Evolutionary conservation across 495 filamentous ascomycete genomes (phyloP), one percentile per base, ranked within the genome.

Genomic region (Beverwykella pulmonaria): DNA sequence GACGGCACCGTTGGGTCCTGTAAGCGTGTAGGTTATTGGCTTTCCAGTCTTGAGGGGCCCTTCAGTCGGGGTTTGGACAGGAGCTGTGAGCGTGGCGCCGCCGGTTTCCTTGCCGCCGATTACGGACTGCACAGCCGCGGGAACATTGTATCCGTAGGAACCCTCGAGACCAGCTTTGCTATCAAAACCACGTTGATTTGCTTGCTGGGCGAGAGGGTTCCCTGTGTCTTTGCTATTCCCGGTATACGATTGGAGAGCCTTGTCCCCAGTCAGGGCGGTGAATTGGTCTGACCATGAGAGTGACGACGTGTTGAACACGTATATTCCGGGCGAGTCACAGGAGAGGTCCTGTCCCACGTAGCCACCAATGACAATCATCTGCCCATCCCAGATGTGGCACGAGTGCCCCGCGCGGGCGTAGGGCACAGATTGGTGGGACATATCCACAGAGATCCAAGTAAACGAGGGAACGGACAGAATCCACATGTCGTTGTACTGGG

Each of bases 381-480:
- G 88, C 4, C 83, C 83, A 68, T 90, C 86, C 75, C 85, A 87
- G 25, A 90, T 78, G 47, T 84, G 81, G 73, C 89, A 91, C 2
- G 84, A 83, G 69, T 91, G 88, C 2, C 89, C 89, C 39, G 87
- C 86, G 30, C 90, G 79, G 3, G 82, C 82, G n/a, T 82, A 77
- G 0, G 88, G 89, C 9, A 84, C 77, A 3, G 80, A 79, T 72
- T 85, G 81, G 0, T 74, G 74, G 12, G 70, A 61, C 36, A 75
- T 76, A 56, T 87, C 79, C 34, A 90, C 87, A 63, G 84, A 73
- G 48, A 91, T 86, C 90, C 90, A 92, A 1, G 84, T 89, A 69
- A 92, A 88, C 6, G 79, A 78, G 0, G 90, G 90, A 50, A 92
- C 81, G n/a, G 86, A 88, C 23, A 92, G 80, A 55, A 92, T 90